Conservation (phyloP, 2,329 filamentous ascomycete species). For the Ceratocystis harringtonii region DNA sequence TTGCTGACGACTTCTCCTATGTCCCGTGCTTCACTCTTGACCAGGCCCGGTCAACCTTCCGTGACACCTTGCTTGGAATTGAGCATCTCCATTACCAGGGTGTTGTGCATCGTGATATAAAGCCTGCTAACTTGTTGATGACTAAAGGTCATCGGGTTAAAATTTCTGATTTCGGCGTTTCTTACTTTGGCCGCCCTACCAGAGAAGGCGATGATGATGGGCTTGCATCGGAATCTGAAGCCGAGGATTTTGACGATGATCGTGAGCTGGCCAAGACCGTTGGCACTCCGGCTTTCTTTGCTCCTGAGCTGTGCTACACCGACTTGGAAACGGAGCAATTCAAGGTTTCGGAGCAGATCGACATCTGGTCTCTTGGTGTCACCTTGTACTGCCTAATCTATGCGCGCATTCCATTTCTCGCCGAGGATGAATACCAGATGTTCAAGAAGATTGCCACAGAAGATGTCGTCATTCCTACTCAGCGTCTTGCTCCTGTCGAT, state of each 20-base stretch:
- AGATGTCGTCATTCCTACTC: conserved; percentile 75
- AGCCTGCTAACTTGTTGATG: conserved; percentile 80
- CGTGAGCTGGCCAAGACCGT: conserved; percentile 96
- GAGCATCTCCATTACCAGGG: conserved; percentile 87
- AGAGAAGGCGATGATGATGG: conserved; percentile 69
- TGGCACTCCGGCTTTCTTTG: conserved; percentile 93
- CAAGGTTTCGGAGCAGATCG: conserved; percentile 82
- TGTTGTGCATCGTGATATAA: conserved; percentile 73
- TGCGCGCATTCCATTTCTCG: conserved; percentile 83
- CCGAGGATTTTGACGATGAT: conserved; percentile 77
- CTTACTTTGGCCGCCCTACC: conserved; percentile 82
- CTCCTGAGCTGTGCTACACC: conserved; percentile 87
- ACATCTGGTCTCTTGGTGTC: conserved; percentile 92
- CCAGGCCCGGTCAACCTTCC: conserved; percentile 69
- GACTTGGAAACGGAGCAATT: conserved; percentile 54
- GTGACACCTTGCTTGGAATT: conserved; percentile 81
- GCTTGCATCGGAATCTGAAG: conserved; percentile 62
- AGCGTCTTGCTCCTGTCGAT: conserved; percentile 63
- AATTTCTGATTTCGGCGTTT: conserved; percentile 97
- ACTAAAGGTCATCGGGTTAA: conserved; percentile 77
- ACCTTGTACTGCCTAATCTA: conserved; percentile 93
- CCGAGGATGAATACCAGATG: conserved; percentile 80
- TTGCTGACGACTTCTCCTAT: conserved; percentile 79
- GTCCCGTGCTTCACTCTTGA: conserved; percentile 84
- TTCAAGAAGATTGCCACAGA: conserved; percentile 84